Evolutionary conservation across 169 alveolate species (phyloP), one percentile per base, ranked within the genome.

Genomic region (Plasmodium gallinaceum): DNA sequence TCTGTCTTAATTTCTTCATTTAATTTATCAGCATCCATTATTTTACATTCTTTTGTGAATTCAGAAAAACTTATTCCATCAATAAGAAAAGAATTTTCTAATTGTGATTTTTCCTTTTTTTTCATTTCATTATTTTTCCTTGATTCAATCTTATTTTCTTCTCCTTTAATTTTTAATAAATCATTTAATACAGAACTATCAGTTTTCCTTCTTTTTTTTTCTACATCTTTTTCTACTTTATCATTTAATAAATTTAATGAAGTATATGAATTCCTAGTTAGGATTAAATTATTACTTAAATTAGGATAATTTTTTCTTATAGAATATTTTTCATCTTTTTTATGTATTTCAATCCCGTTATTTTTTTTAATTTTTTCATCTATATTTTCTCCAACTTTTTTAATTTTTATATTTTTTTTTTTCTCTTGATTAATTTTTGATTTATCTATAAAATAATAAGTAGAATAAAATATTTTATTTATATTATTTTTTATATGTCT

Each of bases 21-120:
- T 12, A 22, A 20, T 4, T 60, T 61, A 32, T 42, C 37, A 61
- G 10, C 86, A 22, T 43, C 86, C 32, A 43, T 62, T 46, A 52
- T 37, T 66, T 78, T 78, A 60, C 89, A 78, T 57, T 78, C 89
- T 46, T 78, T 78, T 18, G 89, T 78, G 43, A 78, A 64, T 7
- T 78, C 89, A 5, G 46, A n/a, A 20, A 78, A 78, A 57, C 64
- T 78, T 1, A 78, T 78, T 39, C 89, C 89, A 37, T 78, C 89
- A 48, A 78, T 78, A 16, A 78, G 75, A 12, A 78, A 54, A 5
- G 70, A 78, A 45, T 0, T 12, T 16, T 57, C 62, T 18, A 46
- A 7, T 42, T 8, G 60, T 7, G 48, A 9, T 5, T 18, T 26
- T 46, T 39, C 22, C 69, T 20, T 39, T 48, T 26, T 20, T 43